A percentile compares a stretch with the other conserved stretches of the same genome.
Evolutionary conservation across 75 land plant species (phyloP).

Genomic region (Selaginella tamariscina): DNA sequence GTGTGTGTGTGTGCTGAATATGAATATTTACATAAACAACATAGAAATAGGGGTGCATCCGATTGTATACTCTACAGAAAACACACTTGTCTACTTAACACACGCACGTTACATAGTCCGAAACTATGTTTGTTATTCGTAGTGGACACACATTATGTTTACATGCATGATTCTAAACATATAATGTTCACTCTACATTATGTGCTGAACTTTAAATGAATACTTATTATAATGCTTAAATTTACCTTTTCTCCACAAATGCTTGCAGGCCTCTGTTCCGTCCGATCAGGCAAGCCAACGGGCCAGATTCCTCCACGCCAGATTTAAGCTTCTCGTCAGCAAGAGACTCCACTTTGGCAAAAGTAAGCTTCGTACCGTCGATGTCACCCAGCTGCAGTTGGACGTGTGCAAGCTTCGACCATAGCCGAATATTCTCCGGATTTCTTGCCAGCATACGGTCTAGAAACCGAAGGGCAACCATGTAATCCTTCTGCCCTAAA

Average conservation of each 20-base stretch:
- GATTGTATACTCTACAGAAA: too few relatives aligned
- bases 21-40: too few relatives aligned
- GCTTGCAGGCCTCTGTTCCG: conserved; percentile 62
- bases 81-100: too few relatives aligned
- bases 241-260: conserved; percentile 71
- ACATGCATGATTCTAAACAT: too few relatives aligned
- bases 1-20: too few relatives aligned
- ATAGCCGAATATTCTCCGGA: conserved; percentile 38
- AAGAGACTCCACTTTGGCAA: conserved; percentile 39
- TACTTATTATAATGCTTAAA: too few relatives aligned
- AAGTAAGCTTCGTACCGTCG: conserved; percentile 40
- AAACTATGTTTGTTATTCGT: too few relatives aligned
- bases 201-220: too few relatives aligned
- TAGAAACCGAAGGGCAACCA: conserved; percentile 46
- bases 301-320: conserved; percentile 1
- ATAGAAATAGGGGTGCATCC: too few relatives aligned
- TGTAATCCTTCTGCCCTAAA: conserved; percentile 49
- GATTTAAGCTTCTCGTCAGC: neutral
- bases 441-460: conserved; percentile 24
- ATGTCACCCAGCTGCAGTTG: conserved; percentile 87
- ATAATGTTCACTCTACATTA: too few relatives aligned
- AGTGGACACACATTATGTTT: too few relatives aligned
- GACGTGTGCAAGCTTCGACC: conserved; percentile 68
- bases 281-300: conserved; percentile 42
- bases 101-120: too few relatives aligned